phyloP scores from a whole-genome alignment of 192 early-diverging fungal species.

The Podila minutissima region DNA sequence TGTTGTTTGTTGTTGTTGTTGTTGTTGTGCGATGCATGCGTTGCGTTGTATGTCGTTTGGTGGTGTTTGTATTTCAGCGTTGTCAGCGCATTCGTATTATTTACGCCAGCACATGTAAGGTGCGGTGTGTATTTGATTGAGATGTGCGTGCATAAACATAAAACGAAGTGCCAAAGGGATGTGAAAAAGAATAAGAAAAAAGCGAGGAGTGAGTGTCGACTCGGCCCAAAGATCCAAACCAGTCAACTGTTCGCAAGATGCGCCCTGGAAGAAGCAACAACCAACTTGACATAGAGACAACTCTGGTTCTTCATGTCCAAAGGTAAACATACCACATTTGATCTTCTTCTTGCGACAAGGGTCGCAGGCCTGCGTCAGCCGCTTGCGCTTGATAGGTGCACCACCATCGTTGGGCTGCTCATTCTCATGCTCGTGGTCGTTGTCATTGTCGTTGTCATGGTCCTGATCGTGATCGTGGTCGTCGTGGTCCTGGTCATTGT shows the following conservation, averaged over 20 bases:
- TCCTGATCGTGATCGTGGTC: slow-evolving; percentile 17
- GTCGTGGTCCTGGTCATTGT: slow-evolving; percentile 27
- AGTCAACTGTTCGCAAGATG: no score
- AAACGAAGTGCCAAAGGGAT: no score
- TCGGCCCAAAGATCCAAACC: no score
- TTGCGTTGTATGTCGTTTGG: no score
- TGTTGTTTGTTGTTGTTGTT: no score
- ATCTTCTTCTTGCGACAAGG: slow-evolving; percentile 80
- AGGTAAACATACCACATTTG: slow-evolving; percentile 49
- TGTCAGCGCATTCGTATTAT: no score
- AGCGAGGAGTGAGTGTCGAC: slow-evolving; percentile 2
- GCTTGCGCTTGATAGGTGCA: slow-evolving; percentile 61
- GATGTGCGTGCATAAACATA: not conserved
- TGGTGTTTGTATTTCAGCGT: no score
- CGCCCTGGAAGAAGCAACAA: no score
- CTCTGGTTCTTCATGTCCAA: not conserved
- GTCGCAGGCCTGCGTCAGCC: slow-evolving; percentile 78
- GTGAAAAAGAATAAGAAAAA: not conserved
- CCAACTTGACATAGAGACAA: no score
- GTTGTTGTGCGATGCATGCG: no score
- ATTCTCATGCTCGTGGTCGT: slow-evolving; percentile 11
- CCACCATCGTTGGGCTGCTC: slow-evolving; percentile 14
- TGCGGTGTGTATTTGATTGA: not conserved
- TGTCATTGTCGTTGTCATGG: slow-evolving; percentile 15
- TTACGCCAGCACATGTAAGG: no score